Percentiles rank a stretch among this genome's conserved stretches.
Conservation (phyloP, 108 stramenopile species). For the Licmophora abbreviata region DNA sequence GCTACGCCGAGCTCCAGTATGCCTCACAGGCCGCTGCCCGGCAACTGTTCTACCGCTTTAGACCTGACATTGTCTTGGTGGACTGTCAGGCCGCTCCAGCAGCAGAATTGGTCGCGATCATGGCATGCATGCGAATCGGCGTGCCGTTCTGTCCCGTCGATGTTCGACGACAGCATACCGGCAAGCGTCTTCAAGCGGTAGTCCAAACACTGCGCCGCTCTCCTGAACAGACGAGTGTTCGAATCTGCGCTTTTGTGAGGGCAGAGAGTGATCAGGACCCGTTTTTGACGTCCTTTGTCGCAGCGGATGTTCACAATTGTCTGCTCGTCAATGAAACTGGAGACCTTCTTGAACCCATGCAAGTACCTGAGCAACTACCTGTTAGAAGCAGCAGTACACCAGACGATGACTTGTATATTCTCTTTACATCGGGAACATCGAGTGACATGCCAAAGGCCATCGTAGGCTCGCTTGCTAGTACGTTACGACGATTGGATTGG, state of each 20-base stretch:
- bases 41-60: constrained; percentile 25
- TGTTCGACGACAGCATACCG: constrained; percentile 11
- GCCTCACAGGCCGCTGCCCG: constrained; percentile 18
- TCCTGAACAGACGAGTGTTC: neutral
- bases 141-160: constrained; percentile 28
- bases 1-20: constrained; percentile 33
- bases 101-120: constrained; percentile 24
- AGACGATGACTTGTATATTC: neutral
- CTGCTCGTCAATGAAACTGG: constrained; percentile 21
- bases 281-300: constrained; percentile 19
- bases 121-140: constrained; percentile 30
- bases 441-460: constrained; percentile 1
- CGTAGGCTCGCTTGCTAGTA: constrained; percentile 13
- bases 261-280: constrained; percentile 38
- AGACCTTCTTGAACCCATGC: constrained; percentile 18
- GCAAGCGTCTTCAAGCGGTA: constrained; percentile 11
- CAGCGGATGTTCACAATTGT: constrained; percentile 25
- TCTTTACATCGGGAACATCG: constrained; percentile 6
- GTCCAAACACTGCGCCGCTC: constrained; percentile 15
- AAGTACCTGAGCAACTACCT: constrained; percentile 13
- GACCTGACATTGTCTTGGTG: constrained; percentile 27
- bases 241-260: constrained; percentile 12
- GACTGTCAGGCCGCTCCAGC: constrained; percentile 18
- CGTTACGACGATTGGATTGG: constrained; percentile 17
- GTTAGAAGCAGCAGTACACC: neutral